Conservation (phyloP, 164 flowering plant species). For the Nymphaea thermarum region DNA sequence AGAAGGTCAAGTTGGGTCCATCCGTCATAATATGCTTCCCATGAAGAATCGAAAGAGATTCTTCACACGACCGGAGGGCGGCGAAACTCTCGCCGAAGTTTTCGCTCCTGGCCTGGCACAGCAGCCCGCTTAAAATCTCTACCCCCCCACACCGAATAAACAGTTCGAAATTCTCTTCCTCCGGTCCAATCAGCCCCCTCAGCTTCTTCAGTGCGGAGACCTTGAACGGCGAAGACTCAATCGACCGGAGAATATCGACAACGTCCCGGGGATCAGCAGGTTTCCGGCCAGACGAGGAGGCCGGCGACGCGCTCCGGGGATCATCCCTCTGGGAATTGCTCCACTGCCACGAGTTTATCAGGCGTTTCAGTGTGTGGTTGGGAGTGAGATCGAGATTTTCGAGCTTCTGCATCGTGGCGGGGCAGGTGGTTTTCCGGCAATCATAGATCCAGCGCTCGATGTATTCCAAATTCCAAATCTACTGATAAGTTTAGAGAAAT, state of each 20-base stretch:
- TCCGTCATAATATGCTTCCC: too few relatives aligned
- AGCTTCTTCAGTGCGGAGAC: conserved; percentile 38
- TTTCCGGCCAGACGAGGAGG: conserved; percentile 7
- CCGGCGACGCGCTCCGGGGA: conserved; percentile 1
- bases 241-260: conserved; percentile 16
- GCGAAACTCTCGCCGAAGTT: conserved; percentile 22
- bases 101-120: conserved; percentile 24
- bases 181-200: conserved; percentile 15
- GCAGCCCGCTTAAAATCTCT: conserved; percentile 22
- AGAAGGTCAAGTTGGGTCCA: too few relatives aligned
- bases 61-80: conserved; percentile 49
- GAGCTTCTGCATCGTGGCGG: conserved; percentile 52
- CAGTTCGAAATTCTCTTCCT: conserved; percentile 20
- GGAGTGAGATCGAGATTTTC: conserved; percentile 35
- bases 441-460: conserved; percentile 53
- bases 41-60: conserved; percentile 37
- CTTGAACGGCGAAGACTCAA: conserved; percentile 46
- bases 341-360: conserved; percentile 39
- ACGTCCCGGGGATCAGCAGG: conserved; percentile 23
- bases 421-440: conserved; percentile 55
- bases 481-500: too few relatives aligned
- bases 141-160: conserved; percentile 35
- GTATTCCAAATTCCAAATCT: too few relatives aligned
- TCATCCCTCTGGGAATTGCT: background rate
- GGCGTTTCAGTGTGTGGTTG: conserved; percentile 56